Evolutionary conservation across 2,329 filamentous ascomycete species (phyloP).

Genomic region (Penicillium brasilianum): DNA sequence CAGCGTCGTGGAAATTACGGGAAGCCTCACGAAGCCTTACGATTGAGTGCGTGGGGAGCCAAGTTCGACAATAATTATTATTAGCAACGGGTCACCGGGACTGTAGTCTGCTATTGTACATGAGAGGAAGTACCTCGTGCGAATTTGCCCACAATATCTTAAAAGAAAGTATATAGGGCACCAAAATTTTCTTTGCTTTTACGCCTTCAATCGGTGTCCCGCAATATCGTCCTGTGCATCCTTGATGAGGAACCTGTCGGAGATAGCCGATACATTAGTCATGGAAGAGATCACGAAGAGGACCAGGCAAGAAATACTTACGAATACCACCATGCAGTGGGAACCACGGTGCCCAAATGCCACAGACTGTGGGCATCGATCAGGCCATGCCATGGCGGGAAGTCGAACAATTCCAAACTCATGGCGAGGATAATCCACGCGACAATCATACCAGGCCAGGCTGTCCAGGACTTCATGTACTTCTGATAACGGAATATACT

Average conservation of each 20-base stretch:
- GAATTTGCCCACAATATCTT: not conserved
- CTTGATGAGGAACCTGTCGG: constrained; percentile 77
- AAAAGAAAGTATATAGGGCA: not conserved
- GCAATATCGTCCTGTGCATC: constrained; percentile 84
- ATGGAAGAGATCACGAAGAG: constrained; percentile 5
- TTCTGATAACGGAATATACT: constrained; percentile 74
- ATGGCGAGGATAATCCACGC: constrained; percentile 91
- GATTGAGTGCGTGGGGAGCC: constrained; percentile 12
- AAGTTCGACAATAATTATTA: constrained; percentile 20
- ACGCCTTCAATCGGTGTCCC: constrained; percentile 73
- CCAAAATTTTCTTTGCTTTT: not conserved
- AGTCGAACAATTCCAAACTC: constrained; percentile 95
- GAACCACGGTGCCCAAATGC: constrained; percentile 91
- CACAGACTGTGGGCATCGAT: constrained; percentile 94
- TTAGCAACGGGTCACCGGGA: constrained; percentile 18
- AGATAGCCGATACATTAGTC: constrained; percentile 19
- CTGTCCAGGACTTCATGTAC: constrained; percentile 76
- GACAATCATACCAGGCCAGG: constrained; percentile 88
- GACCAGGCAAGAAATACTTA: constrained; percentile 58
- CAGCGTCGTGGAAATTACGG: constrained; percentile 23
- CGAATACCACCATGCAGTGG: constrained; percentile 93
- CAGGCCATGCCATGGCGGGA: constrained; percentile 79
- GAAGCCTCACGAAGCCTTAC: constrained; percentile 6
- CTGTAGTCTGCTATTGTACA: constrained; percentile 22
- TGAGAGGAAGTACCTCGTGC: not conserved